These are phyloP conservation scores for Dryadomyces quercus-mongolicae DNA, from an alignment of 2,329 filamentous ascomycete species.

Conservation along the genomic window DNA sequence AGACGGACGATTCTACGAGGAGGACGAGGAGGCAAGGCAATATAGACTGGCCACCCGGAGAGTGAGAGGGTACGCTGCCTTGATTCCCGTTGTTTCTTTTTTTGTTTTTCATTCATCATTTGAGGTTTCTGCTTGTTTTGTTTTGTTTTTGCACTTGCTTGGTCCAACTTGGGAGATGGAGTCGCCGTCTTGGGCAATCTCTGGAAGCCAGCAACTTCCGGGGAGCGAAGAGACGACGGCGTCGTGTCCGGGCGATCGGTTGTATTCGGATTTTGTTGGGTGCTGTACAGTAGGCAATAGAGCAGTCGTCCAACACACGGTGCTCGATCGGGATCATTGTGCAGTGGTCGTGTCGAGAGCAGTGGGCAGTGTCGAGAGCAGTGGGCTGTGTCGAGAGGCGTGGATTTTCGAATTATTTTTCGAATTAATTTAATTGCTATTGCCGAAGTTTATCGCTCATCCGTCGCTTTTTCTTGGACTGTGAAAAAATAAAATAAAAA, in stretches of 20 bases:
- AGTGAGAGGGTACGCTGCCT: not conserved
- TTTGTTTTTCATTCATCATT: not conserved
- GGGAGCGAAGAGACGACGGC: too few relatives aligned
- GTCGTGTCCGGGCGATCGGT: too few relatives aligned
- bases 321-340: not conserved
- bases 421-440: conserved; percentile 10
- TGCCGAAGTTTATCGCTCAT: conserved; percentile 19
- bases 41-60: conserved; percentile 9
- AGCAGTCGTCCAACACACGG: too few relatives aligned
- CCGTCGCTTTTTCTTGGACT: conserved; percentile 11
- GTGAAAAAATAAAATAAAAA: too few relatives aligned
- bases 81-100: not conserved
- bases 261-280: too few relatives aligned
- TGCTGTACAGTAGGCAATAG: not conserved
- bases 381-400: not conserved
- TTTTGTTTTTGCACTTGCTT: too few relatives aligned
- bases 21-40: not conserved
- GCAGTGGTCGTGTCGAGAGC: not conserved
- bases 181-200: too few relatives aligned
- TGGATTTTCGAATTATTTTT: conserved; percentile 6
- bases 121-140: not conserved
- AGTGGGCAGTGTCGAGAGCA: not conserved
- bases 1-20: not conserved
- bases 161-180: too few relatives aligned
- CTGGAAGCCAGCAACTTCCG: not conserved